These are phyloP conservation scores for Penicillium parvum DNA, from an alignment of 495 filamentous ascomycete genomes.

Conservation along the genomic window DNA sequence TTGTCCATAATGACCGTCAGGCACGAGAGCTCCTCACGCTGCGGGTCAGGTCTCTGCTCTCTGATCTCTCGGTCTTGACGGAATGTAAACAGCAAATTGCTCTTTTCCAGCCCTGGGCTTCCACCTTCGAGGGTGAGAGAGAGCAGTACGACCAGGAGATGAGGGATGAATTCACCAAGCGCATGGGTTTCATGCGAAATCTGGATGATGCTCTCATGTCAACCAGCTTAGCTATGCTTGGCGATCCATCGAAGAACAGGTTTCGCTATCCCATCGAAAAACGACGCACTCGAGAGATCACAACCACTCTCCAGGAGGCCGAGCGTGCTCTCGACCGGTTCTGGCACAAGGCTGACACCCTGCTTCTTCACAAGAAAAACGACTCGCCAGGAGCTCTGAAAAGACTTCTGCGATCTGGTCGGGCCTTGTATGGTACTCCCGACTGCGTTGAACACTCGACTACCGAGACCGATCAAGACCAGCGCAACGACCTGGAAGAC, in stretches of 20 bases:
- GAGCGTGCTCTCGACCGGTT: conserved; percentile 48
- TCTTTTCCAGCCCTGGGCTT: conserved; percentile 47
- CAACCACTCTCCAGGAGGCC: conserved; percentile 37
- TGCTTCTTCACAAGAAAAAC: too few relatives aligned
- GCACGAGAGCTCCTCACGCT: conserved; percentile 35
- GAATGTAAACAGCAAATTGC: conserved; percentile 39
- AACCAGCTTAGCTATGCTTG: conserved; percentile 14
- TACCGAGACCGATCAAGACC: too few relatives aligned
- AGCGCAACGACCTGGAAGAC: too few relatives aligned
- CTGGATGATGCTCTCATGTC: conserved; percentile 13
- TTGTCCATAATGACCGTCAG: conserved; percentile 32
- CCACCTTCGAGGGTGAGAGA: conserved; percentile 24
- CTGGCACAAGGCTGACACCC: too few relatives aligned
- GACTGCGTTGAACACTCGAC: too few relatives aligned
- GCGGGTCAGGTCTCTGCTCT: conserved; percentile 28
- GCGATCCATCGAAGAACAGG: conserved; percentile 21
- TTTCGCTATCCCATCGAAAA: conserved; percentile 51
- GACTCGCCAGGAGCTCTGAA: too few relatives aligned
- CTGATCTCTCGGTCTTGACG: conserved; percentile 40
- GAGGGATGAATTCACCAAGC: conserved; percentile 21
- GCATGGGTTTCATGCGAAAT: conserved; percentile 5
- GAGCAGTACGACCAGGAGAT: conserved; percentile 20
- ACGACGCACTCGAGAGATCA: conserved; percentile 39
- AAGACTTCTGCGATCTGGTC: too few relatives aligned
- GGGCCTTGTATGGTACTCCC: too few relatives aligned